Percentiles rank a stretch among this genome's conserved stretches.
Conservation (phyloP, 1,139 yeast genomes). For the Lodderomyces elongisporus region DNA sequence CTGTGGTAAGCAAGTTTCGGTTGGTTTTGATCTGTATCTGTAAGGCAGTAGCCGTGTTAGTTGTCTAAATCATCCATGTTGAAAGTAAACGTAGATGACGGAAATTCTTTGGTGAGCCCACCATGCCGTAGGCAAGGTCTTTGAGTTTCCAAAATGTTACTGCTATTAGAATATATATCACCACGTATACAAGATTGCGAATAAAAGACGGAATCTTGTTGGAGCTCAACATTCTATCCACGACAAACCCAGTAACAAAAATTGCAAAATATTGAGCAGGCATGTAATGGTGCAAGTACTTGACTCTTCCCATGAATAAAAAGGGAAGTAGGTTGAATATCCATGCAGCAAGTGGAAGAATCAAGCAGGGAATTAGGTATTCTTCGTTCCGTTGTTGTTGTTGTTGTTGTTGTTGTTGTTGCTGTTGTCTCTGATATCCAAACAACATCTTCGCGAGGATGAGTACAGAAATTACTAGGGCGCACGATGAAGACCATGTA, state of each 20-base stretch:
- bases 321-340: constrained; percentile 86
- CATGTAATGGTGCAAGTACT: constrained; percentile 92
- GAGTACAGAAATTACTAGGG: constrained; percentile 18
- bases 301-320: constrained; percentile 91
- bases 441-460: constrained; percentile 18
- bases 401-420: constrained; percentile 4
- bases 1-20: no score
- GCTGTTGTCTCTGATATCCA: constrained; percentile 34
- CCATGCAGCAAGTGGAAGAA: constrained; percentile 84
- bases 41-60: no score
- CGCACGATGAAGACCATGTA: constrained; percentile 52
- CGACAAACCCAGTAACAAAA: constrained; percentile 46
- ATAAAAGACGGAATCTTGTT: constrained; percentile 11
- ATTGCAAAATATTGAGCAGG: constrained; percentile 96
- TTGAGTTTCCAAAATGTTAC: constrained; percentile 25
- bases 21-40: no score
- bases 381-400: no score
- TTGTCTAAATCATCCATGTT: constrained; percentile 29
- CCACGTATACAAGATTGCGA: constrained; percentile 13
- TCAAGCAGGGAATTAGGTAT: no score
- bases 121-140: constrained; percentile 33
- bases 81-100: constrained; percentile 22
- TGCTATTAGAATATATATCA: constrained; percentile 21
- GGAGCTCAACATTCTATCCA: constrained; percentile 19
- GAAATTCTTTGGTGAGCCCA: constrained; percentile 21